phyloP scores from a whole-genome alignment of 1,139 yeast species.

The Debaryomycetaceae sp. region DNA sequence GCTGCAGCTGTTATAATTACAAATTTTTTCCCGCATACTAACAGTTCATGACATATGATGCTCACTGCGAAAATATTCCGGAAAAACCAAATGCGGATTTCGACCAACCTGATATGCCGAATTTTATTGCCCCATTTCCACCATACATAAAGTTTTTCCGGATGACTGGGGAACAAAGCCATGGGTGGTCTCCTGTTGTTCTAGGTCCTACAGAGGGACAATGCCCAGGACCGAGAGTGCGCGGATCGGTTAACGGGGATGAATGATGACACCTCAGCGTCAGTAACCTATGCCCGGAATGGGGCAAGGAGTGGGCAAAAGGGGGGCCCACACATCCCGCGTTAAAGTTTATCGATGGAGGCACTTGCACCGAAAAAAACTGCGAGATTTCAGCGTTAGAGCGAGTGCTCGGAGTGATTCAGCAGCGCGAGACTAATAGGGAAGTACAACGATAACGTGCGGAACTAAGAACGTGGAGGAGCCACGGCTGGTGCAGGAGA shows the following conservation, averaged over 20 bases:
- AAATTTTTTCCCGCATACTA: background rate
- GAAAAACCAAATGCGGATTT: background rate
- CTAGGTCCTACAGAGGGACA: too few species aligned
- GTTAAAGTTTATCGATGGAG: background rate
- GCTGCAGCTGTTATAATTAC: background rate
- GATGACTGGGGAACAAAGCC: slow-evolving; percentile 6
- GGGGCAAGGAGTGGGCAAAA: too few species aligned
- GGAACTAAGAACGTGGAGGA: too few species aligned
- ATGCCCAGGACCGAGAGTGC: too few species aligned
- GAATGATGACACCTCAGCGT: too few species aligned
- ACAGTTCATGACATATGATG: background rate
- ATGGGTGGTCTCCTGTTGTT: background rate
- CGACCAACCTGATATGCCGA: background rate
- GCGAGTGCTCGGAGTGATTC: too few species aligned
- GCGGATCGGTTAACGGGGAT: too few species aligned
- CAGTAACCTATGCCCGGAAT: too few species aligned
- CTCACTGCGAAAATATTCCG: background rate
- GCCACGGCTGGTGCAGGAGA: too few species aligned
- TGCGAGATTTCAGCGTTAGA: background rate
- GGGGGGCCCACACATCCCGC: too few species aligned
- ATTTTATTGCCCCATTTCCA: slow-evolving; percentile 2
- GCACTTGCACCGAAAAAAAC: background rate
- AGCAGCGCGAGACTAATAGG: too few species aligned
- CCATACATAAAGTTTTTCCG: slow-evolving; percentile 8
- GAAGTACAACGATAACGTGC: too few species aligned